phyloP scores from a whole-genome alignment of 208 protist species.

The Trypanosoma boissoni region DNA sequence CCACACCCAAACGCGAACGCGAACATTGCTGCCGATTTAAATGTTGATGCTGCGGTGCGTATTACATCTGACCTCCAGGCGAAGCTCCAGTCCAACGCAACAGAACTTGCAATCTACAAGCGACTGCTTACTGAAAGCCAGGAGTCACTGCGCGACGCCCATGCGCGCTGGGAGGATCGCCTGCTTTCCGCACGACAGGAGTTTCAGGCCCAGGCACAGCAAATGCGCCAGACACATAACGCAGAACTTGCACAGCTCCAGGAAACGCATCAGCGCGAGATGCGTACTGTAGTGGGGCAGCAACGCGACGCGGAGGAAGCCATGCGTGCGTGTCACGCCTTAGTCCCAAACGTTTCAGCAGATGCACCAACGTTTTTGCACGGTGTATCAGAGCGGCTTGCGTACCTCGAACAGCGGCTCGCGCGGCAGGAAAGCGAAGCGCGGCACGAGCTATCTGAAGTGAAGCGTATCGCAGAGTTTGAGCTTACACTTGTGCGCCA shows the following conservation, averaged over 20 bases:
- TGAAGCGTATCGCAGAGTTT: slow-evolving; percentile 54
- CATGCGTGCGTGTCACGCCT: slow-evolving; percentile 7
- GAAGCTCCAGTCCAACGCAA: slow-evolving; percentile 18
- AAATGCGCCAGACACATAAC: slow-evolving; percentile 39
- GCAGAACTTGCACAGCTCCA: slow-evolving; percentile 44
- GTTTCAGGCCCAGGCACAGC: slow-evolving; percentile 37
- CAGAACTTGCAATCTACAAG: slow-evolving; percentile 32
- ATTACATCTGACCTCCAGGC: slow-evolving; percentile 26
- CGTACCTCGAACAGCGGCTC: slow-evolving; percentile 57
- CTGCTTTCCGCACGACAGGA: slow-evolving; percentile 29
- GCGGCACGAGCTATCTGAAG: slow-evolving; percentile 49
- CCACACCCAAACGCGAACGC: too few species aligned
- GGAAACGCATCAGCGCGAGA: slow-evolving; percentile 34
- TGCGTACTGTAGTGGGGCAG: slow-evolving; percentile 26
- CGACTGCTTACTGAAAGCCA: slow-evolving; percentile 27
- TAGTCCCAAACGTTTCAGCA: slow-evolving; percentile 1
- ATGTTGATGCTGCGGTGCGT: background rate
- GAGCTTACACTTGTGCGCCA: slow-evolving; percentile 57
- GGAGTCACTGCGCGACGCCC: slow-evolving; percentile 22
- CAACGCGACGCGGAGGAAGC: background rate
- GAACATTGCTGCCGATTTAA: too few species aligned
- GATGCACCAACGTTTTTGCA: slow-evolving; percentile 36
- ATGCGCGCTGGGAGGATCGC: slow-evolving; percentile 38
- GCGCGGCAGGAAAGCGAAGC: slow-evolving; percentile 58
- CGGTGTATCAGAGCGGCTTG: slow-evolving; percentile 53